Evolutionary conservation across 2,329 filamentous ascomycete species (phyloP).

Genomic region (Neonectria coccinea): DNA sequence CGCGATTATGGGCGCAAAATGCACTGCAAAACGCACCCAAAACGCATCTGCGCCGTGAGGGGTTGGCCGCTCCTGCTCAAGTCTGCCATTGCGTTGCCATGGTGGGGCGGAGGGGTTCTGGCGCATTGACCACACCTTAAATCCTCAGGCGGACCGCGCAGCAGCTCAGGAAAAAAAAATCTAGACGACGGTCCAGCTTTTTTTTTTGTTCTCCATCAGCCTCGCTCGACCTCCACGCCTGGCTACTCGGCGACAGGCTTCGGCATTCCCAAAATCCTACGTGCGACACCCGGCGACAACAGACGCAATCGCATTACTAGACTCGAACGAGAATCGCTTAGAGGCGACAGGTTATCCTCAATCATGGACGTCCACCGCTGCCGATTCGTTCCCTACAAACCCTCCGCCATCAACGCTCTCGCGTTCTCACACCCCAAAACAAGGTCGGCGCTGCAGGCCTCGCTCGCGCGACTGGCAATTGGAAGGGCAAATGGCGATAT

Average conservation of each 20-base stretch:
- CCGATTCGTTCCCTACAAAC: constrained; percentile 93
- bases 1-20: constrained; percentile 6
- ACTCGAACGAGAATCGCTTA: constrained; percentile 23
- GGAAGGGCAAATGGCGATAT: constrained; percentile 95
- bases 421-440: constrained; percentile 84
- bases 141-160: constrained; percentile 26
- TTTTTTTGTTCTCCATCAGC: constrained; percentile 43
- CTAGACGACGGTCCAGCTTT: constrained; percentile 46
- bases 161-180: constrained; percentile 48
- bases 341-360: constrained; percentile 21
- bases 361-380: constrained; percentile 96
- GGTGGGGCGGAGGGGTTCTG: constrained; percentile 49
- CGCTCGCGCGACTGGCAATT: constrained; percentile 81
- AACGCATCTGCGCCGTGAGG: constrained; percentile 3
- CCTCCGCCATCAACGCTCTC: constrained; percentile 91
- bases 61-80: constrained; percentile 14
- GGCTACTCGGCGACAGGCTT: constrained; percentile 43
- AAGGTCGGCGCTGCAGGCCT: constrained; percentile 60
- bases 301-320: constrained; percentile 5
- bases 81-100: constrained; percentile 19
- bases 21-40: constrained; percentile 14
- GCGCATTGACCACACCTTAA: constrained; percentile 53
- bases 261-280: constrained; percentile 4
- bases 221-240: constrained; percentile 41
- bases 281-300: constrained; percentile 5